Conservation (phyloP, 2,329 filamentous ascomycete genomes). For the Clonostachys chloroleuca region DNA sequence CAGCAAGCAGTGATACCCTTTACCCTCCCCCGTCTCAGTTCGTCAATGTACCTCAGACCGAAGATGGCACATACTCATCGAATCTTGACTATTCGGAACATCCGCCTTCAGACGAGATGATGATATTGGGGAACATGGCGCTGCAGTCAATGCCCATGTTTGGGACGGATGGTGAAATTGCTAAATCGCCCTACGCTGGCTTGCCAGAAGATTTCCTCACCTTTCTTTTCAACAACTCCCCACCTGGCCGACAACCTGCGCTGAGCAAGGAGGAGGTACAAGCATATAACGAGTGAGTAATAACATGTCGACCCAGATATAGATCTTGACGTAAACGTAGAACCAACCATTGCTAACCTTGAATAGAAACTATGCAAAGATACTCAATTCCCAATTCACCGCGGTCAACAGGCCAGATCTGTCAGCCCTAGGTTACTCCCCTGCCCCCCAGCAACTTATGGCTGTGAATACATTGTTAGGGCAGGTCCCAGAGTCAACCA, state of each 20-base stretch:
- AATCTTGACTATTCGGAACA: conserved; percentile 39
- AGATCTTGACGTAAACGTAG: too few relatives aligned
- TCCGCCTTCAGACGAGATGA: conserved; percentile 40
- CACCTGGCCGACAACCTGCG: conserved; percentile 12
- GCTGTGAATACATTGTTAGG: conserved; percentile 83
- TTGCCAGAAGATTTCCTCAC: conserved; percentile 86
- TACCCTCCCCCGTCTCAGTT: conserved; percentile 57
- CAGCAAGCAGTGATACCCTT: conserved; percentile 61
- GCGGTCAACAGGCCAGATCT: conserved; percentile 45
- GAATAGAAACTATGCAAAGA: conserved; percentile 47
- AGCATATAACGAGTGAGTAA: conserved; percentile 39
- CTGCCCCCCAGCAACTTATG: conserved; percentile 74
- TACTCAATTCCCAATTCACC: conserved; percentile 31
- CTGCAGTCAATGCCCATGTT: conserved; percentile 75
- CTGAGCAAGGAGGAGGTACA: conserved; percentile 40
- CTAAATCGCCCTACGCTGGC: conserved; percentile 77
- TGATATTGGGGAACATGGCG: conserved; percentile 58
- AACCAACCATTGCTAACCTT: conserved; percentile 12
- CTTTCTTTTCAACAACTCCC: conserved; percentile 66
- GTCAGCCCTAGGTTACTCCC: conserved; percentile 49
- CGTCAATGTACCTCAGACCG: conserved; percentile 16
- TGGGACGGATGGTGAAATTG: conserved; percentile 71
- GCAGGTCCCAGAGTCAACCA: conserved; percentile 70
- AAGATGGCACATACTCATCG: conserved; percentile 12
- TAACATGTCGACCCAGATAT: too few relatives aligned